Conservation (phyloP, 1,284 basidiomycete species). For the Marasmius oreades region DNA sequence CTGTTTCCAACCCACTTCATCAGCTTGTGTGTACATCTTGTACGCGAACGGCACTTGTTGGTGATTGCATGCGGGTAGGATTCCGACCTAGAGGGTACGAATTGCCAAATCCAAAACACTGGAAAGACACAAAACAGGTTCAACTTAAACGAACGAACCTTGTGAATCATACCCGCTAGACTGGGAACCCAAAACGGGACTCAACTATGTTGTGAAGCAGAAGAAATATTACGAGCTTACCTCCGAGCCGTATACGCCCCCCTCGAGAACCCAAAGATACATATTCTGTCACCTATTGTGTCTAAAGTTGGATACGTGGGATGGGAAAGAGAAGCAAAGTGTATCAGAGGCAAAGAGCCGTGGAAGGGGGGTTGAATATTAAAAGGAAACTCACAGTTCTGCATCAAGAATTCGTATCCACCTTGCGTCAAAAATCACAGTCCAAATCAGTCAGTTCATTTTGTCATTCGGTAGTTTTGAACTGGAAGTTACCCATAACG, state of each 20-base stretch:
- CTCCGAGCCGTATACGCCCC: constrained; percentile 51
- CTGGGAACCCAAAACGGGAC: no score
- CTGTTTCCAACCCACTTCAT: constrained; percentile 42
- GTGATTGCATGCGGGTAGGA: constrained; percentile 26
- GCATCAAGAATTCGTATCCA: constrained; percentile 51
- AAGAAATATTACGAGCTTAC: no score
- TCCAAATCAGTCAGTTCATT: constrained; percentile 2
- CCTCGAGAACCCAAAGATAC: constrained; percentile 57
- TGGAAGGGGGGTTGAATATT: not conserved
- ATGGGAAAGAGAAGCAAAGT: not conserved
- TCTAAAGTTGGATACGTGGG: constrained; percentile 16
- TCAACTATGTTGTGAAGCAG: no score
- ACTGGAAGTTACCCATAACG: constrained; percentile 2
- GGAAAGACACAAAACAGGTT: constrained; percentile 14
- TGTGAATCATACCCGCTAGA: constrained; percentile 40
- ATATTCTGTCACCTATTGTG: constrained; percentile 30
- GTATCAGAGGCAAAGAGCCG: not conserved
- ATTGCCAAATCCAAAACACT: constrained; percentile 20
- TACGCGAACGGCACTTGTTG: constrained; percentile 51
- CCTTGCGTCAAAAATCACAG: constrained; percentile 19
- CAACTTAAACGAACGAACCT: constrained; percentile 28
- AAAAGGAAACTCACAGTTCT: constrained; percentile 33
- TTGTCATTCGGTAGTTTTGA: not conserved
- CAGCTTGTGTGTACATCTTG: constrained; percentile 47
- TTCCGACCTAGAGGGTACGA: not conserved